phyloP scores from a whole-genome alignment of 129 eudicot species.

The Lactuca saligna region DNA sequence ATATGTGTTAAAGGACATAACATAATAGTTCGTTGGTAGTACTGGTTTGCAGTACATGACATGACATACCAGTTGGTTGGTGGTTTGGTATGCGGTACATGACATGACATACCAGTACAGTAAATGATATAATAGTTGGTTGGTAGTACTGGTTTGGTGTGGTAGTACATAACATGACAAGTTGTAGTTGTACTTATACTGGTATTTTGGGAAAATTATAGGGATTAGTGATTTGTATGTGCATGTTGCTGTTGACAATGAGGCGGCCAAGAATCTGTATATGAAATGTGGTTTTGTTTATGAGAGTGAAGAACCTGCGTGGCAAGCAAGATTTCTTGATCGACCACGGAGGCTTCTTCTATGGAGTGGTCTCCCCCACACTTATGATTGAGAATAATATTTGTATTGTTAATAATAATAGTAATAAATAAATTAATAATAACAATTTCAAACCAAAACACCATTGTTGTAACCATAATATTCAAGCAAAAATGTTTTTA shows the following conservation, averaged over 20 bases:
- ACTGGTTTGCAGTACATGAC: too few species aligned
- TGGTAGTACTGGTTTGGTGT: too few species aligned
- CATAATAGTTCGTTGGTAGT: too few species aligned
- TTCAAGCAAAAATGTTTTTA: neutral
- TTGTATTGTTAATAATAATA: neutral
- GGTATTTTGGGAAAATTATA: conserved; percentile 27
- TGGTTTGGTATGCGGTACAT: too few species aligned
- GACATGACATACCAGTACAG: too few species aligned
- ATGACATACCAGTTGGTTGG: too few species aligned
- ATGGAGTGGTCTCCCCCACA: conserved; percentile 70
- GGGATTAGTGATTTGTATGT: conserved; percentile 92
- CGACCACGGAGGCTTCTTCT: conserved; percentile 83
- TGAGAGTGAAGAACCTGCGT: conserved; percentile 86
- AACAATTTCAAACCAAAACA: neutral
- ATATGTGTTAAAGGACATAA: too few species aligned
- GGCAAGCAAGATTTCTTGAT: conserved; percentile 87
- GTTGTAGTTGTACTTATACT: too few species aligned
- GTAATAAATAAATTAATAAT: neutral
- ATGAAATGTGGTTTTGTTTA: conserved; percentile 67
- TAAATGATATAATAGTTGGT: too few species aligned
- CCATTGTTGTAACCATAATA: conserved; percentile 8
- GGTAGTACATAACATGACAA: too few species aligned
- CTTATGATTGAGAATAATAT: conserved; percentile 32
- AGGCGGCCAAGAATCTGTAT: conserved; percentile 77
- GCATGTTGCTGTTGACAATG: conserved; percentile 92